A percentile compares a stretch with the other conserved stretches of the same genome.
Conservation (phyloP, 2,329 filamentous ascomycete species). For the Thielaviopsis populi region DNA sequence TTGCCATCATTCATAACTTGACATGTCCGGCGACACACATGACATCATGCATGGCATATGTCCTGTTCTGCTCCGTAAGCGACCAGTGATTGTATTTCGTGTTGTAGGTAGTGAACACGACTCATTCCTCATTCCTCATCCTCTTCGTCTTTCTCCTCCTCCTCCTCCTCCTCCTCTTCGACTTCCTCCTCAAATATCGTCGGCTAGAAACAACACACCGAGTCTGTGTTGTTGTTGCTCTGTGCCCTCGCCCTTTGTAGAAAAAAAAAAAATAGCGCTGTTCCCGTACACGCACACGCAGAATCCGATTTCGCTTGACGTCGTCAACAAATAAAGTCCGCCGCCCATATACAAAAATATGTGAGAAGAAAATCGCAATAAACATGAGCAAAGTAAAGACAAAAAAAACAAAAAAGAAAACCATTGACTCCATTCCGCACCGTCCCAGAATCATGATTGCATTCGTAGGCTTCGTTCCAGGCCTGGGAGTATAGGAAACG, state of each 20-base stretch:
- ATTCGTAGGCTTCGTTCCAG: conserved; percentile 9
- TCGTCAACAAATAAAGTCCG: conserved; percentile 10
- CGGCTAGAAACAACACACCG: neutral
- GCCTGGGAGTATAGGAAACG: conserved; percentile 19
- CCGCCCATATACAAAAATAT: conserved; percentile 4
- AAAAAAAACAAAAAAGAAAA: conserved; percentile 13
- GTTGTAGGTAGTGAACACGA: neutral
- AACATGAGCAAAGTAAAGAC: conserved; percentile 12
- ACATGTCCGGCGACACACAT: neutral
- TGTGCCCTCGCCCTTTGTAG: neutral
- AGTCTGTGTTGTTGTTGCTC: neutral
- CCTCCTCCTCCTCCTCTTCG: neutral
- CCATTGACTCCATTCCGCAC: conserved; percentile 16
- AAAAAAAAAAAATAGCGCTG: conserved; percentile 11
- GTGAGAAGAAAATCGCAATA: conserved; percentile 18
- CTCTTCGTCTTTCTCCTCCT: neutral
- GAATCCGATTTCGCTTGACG: neutral
- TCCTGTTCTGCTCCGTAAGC: neutral
- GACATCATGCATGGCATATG: neutral
- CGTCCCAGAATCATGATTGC: conserved; percentile 16
- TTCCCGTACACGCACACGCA: neutral
- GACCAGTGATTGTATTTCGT: neutral
- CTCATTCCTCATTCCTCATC: neutral
- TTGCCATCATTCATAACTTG: neutral
- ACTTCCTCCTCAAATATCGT: neutral